phyloP scores from a whole-genome alignment of 768 basidiomycete species.

The Mycena pura region DNA sequence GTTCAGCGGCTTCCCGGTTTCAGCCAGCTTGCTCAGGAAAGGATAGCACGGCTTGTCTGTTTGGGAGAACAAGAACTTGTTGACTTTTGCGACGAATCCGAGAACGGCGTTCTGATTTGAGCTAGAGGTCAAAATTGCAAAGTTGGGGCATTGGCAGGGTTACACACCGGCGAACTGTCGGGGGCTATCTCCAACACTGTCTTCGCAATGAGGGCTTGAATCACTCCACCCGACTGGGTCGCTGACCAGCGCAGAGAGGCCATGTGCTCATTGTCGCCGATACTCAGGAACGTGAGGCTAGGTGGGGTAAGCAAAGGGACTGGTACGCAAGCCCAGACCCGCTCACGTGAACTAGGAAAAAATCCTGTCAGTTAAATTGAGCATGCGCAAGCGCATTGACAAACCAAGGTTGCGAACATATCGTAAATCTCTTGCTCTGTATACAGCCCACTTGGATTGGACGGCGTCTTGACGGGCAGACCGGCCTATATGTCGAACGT shows the following conservation, averaged over 20 bases:
- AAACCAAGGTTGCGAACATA: constrained; percentile 39
- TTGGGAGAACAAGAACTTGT: constrained; percentile 37
- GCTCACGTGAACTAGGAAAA: constrained; percentile 7
- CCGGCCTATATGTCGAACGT: constrained; percentile 37
- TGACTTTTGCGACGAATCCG: constrained; percentile 32
- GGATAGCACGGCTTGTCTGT: constrained; percentile 43
- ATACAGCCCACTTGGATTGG: constrained; percentile 43
- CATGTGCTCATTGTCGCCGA: constrained; percentile 29
- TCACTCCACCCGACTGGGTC: constrained; percentile 24
- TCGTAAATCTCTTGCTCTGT: constrained; percentile 51
- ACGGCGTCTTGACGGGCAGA: constrained; percentile 47
- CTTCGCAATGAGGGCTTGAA: constrained; percentile 28
- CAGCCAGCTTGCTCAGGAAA: constrained; percentile 46
- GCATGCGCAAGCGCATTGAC: background rate
- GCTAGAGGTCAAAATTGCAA: background rate
- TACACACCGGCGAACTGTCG: constrained; percentile 32
- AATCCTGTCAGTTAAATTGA: background rate
- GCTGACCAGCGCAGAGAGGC: constrained; percentile 22
- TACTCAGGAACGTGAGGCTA: constrained; percentile 29
- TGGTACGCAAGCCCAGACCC: background rate
- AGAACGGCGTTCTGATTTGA: constrained; percentile 36
- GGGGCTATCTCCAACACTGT: constrained; percentile 32
- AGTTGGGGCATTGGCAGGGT: no score
- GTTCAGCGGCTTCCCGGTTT: constrained; percentile 45
- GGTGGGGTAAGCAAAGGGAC: background rate